phyloP scores from a whole-genome alignment of 805 yeast species.

The Metschnikowia orientalis region DNA sequence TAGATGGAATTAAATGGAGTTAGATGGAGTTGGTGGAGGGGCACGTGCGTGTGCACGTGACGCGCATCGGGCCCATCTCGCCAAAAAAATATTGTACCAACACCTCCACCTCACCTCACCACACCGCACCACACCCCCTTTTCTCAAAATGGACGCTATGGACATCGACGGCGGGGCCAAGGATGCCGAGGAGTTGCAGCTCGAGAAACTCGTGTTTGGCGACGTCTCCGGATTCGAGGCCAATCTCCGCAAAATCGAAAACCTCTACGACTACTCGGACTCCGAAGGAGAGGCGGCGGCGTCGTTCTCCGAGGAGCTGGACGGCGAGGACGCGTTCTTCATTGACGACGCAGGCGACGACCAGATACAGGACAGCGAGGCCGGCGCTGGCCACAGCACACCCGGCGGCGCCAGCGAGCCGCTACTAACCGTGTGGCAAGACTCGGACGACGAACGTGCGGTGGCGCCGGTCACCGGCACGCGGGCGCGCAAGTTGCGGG shows the following conservation, averaged over 20 bases:
- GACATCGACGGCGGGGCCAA: conserved; percentile 43
- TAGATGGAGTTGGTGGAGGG: too few relatives aligned
- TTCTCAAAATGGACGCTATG: too few relatives aligned
- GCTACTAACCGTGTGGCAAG: conserved; percentile 53
- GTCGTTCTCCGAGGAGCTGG: conserved; percentile 21
- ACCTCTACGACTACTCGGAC: conserved; percentile 45
- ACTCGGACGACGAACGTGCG: conserved; percentile 83
- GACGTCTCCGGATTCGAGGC: conserved; percentile 70
- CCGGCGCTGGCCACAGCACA: conserved; percentile 25
- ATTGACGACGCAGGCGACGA: conserved; percentile 42
- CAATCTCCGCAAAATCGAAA: conserved; percentile 58
- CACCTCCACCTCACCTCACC: too few relatives aligned
- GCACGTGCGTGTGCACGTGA: too few relatives aligned
- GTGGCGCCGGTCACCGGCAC: conserved; percentile 58
- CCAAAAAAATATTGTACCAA: too few relatives aligned
- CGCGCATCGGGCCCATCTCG: too few relatives aligned
- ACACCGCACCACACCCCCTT: too few relatives aligned
- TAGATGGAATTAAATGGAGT: too few relatives aligned
- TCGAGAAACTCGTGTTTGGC: conserved; percentile 87
- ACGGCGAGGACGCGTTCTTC: conserved; percentile 36
- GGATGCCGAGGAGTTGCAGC: conserved; percentile 73
- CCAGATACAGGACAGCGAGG: conserved; percentile 28
- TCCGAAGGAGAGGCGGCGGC: conserved; percentile 23
- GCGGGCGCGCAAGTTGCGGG: conserved; percentile 67
- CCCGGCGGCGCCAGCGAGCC: conserved; percentile 25